Evolutionary conservation across 306 rosid species (phyloP), one percentile per base, ranked within the genome.

Genomic region (Malus orientalis): DNA sequence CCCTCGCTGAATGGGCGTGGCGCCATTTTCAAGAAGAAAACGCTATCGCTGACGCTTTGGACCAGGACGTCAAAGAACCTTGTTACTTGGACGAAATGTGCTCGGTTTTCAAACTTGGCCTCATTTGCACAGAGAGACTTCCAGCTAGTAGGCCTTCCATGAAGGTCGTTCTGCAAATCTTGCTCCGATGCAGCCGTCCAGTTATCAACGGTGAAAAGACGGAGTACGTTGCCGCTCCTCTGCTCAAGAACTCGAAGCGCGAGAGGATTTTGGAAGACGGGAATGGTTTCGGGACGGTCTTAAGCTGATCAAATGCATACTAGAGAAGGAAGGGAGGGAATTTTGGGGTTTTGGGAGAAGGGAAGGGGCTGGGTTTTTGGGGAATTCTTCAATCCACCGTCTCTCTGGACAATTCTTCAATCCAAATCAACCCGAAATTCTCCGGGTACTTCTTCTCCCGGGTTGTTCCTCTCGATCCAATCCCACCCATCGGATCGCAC

Each of bases 1-100:
- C 91, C 49, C 90, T 93, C 47, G 91, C 90, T 2, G 88, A 88
- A 20, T 93, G 98, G 98, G 88, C 87, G 0, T 80, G 86, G 91
- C 78, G 82, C 7, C 84, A 67, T 40, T 30, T 83, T 40, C 85
- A 78, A 25, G 59, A 69, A 53, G 90, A 85, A 66, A 81, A 81
- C 30, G 67, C 68, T 32, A 49, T 91, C 9, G 88, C 53, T 5
- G 88, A 88, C 15, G 84, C 81, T 11, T 75, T 93, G 78, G 98
- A 91, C 71, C 80, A 81, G 74, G 90, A 84, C 45, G 59, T 88
- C 42, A 85, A 66, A 81, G 91, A 91, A 45, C 51, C 85, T 1
- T 44, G 74, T 44, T 82, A 86, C 80, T 19, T 85, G 69, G 85
- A 80, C 51, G 87, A 84, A 76, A 95, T 95, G 85, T 69, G 87